Conservation (phyloP, 495 filamentous ascomycete species). For the Xylaria palmicola region DNA sequence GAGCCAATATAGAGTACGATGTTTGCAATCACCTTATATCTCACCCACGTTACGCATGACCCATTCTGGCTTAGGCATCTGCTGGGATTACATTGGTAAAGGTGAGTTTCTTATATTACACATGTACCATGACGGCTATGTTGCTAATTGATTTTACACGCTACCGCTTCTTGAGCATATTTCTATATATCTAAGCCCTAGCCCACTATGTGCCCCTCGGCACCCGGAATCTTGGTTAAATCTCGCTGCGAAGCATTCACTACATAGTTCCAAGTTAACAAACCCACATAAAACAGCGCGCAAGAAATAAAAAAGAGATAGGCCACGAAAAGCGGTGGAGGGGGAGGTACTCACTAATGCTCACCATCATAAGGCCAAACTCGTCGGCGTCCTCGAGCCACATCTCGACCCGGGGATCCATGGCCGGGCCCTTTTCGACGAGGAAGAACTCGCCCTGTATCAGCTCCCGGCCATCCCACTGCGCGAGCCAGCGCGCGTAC, state of each 20-base stretch:
- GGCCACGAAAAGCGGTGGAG: no score
- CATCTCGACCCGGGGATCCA: slow-evolving; percentile 32
- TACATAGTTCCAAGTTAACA: background rate
- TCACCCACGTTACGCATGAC: no score
- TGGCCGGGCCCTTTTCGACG: slow-evolving; percentile 20
- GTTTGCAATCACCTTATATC: no score
- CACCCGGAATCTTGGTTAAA: background rate
- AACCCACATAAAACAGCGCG: background rate
- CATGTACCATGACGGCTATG: no score
- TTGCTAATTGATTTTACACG: no score
- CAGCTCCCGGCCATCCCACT: slow-evolving; percentile 37
- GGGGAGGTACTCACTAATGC: slow-evolving; percentile 30
- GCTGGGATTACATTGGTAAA: no score
- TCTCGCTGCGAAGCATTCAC: slow-evolving; percentile 13
- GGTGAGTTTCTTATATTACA: no score
- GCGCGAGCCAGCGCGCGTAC: slow-evolving; percentile 37
- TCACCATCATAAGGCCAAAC: slow-evolving; percentile 37
- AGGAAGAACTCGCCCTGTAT: slow-evolving; percentile 39
- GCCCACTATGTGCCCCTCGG: background rate
- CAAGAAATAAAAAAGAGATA: no score
- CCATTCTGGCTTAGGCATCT: no score
- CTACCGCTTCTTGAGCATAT: no score
- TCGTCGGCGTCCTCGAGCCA: slow-evolving; percentile 45
- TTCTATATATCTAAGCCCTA: background rate
- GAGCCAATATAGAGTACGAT: no score